phyloP scores from a whole-genome alignment of 257 asterid genomes.

The Solanum sitiens region DNA sequence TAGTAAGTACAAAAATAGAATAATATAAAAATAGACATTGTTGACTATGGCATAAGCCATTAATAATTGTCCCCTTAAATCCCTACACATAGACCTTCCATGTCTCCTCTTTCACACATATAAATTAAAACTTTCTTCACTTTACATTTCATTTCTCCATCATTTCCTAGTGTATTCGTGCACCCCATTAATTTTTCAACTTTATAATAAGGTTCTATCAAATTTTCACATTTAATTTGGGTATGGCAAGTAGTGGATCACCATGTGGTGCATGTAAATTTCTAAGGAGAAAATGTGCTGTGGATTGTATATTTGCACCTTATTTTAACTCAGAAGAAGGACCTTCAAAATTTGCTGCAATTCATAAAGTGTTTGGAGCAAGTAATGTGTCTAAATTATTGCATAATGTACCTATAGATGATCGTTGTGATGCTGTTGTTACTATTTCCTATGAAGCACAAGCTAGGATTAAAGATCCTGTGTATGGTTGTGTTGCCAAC shows the following conservation, averaged over 20 bases:
- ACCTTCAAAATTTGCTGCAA: conserved; percentile 76
- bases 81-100: conserved; percentile 50
- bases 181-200: neutral
- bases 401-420: conserved; percentile 48
- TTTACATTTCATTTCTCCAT: conserved; percentile 4
- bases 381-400: conserved; percentile 80
- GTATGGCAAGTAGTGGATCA: conserved; percentile 38
- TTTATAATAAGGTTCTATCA: neutral
- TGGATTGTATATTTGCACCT: conserved; percentile 77
- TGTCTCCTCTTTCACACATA: conserved; percentile 24
- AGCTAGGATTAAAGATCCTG: conserved; percentile 75
- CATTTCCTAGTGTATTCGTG: neutral
- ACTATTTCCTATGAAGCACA: conserved; percentile 91
- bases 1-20: neutral
- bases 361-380: conserved; percentile 95
- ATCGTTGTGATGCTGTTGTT: conserved; percentile 77
- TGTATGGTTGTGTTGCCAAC: conserved; percentile 81
- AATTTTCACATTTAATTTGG: neutral
- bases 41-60: neutral
- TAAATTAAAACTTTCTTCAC: neutral
- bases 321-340: conserved; percentile 81
- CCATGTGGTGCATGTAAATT: conserved; percentile 99
- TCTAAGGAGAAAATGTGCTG: conserved; percentile 69
- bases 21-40: neutral
- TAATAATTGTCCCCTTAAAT: conserved; percentile 35